phyloP scores from a whole-genome alignment of 805 yeast species.

The Danielia oregonensis region DNA sequence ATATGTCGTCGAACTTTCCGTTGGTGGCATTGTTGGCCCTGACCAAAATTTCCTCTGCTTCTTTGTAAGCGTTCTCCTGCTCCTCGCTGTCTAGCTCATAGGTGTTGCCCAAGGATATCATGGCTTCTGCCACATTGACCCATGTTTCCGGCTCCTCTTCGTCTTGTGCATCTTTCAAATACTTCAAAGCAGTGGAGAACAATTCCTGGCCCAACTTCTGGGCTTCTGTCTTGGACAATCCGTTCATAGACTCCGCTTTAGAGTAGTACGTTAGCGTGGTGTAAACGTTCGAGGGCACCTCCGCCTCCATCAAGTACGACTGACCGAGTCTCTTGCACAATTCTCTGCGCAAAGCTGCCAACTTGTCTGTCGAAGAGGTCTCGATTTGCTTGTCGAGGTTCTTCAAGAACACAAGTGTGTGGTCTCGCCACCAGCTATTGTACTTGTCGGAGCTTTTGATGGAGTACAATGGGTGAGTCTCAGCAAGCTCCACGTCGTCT shows the following conservation, averaged over 20 bases:
- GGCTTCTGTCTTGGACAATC: conserved; percentile 39
- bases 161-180: conserved; percentile 56
- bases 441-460: conserved; percentile 40
- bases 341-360: conserved; percentile 28
- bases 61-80: conserved; percentile 61
- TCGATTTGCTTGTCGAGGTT: conserved; percentile 23
- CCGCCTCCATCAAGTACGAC: conserved; percentile 61
- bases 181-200: conserved; percentile 52
- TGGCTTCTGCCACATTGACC: conserved; percentile 84
- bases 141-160: conserved; percentile 76
- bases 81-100: conserved; percentile 60
- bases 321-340: conserved; percentile 57
- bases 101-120: conserved; percentile 74
- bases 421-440: conserved; percentile 55
- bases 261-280: conserved; percentile 54
- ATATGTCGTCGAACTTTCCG: conserved; percentile 64
- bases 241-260: conserved; percentile 33
- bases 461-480: conserved; percentile 54
- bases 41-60: conserved; percentile 65
- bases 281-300: conserved; percentile 52
- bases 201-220: conserved; percentile 46
- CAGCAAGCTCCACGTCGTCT: conserved; percentile 33
- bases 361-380: conserved; percentile 12
- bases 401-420: conserved; percentile 31
- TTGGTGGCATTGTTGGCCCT: conserved; percentile 79